Evolutionary conservation across 164 flowering plant species (phyloP).

Genomic region (Nymphaea thermarum): DNA sequence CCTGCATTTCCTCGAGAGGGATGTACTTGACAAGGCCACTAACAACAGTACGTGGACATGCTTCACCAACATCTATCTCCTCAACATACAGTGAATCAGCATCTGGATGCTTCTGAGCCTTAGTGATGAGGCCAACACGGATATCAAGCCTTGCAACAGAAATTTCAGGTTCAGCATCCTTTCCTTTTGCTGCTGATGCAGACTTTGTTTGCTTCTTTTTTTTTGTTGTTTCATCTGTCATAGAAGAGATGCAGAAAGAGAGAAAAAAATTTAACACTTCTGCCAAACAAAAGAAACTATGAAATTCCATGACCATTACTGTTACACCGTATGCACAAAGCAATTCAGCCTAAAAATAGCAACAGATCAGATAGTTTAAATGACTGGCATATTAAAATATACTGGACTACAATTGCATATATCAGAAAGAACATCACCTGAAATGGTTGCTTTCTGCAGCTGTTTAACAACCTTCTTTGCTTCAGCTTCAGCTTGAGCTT

Average conservation of each 20-base stretch:
- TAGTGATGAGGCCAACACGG: constrained; percentile 82
- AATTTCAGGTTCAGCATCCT: constrained; percentile 42
- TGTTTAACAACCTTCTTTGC: constrained; percentile 35
- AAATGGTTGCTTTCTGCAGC: constrained; percentile 51
- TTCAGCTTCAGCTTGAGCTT: constrained; percentile 25
- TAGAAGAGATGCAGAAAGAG: not conserved
- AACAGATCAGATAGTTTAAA: too few relatives aligned
- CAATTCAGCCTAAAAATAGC: too few relatives aligned
- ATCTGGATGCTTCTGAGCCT: constrained; percentile 84
- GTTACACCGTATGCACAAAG: too few relatives aligned
- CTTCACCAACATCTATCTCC: constrained; percentile 93
- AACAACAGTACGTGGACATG: constrained; percentile 65
- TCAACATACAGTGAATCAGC: constrained; percentile 95
- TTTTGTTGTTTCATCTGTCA: constrained; percentile 33
- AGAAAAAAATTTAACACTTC: too few relatives aligned
- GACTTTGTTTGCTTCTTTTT: constrained; percentile 39
- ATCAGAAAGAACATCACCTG: constrained; percentile 27
- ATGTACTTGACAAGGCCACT: constrained; percentile 94
- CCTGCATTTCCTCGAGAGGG: constrained; percentile 95
- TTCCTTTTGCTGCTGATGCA: constrained; percentile 30
- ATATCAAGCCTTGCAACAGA: constrained; percentile 76
- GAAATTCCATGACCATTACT: too few relatives aligned
- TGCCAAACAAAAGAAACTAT: too few relatives aligned
- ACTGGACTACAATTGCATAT: too few relatives aligned
- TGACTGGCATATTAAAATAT: too few relatives aligned